Evolutionary conservation across 371 early-diverging fungal genomes (phyloP), one percentile per base, ranked within the genome.

Genomic region (Syncephalis plumigaleata): DNA sequence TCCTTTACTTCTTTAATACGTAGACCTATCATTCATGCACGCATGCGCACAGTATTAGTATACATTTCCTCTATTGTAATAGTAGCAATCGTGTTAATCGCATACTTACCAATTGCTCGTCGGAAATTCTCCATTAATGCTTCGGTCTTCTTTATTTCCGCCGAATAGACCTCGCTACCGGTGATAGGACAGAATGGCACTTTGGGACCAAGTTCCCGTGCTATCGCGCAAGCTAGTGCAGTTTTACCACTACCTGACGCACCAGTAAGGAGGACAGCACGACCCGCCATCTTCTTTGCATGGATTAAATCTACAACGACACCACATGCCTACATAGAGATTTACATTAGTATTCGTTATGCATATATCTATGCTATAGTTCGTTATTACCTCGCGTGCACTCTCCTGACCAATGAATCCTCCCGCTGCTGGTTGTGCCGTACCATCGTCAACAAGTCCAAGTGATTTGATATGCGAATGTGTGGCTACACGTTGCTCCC

Each of bases 141-240:
- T 60, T 97, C 99, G 4, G 97, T 94, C 71, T 98, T 98, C 62
- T 96, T 97, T 51, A 97, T 86, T 63, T 96, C 94, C 43, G 87
- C 75, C 26, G 94, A 94, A 59, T 87, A 93, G 13, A 98, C 95
- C 67, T 99, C 98, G 57, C 87, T 85, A 20, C 93, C 98, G 9
- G 91, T 92, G 84, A 98, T 94, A 21, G 92, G 91, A 52, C 94
- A 92, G 67, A 95, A 95, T n/a, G 96, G 97, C 2, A 95, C 91
- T 56, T 92, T 88, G 50, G 87, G 77, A 0, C 98, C 98, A 22
- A 97, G 75, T 58, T 94, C 96, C 59, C 96, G 91, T 17, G 93
- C 81, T 53, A 94, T 79, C 0, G 93, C 93, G 39, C 95, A 70
- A 1, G 96, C 96, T 53, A 88, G 77, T 4, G 88, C 88, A 1